phyloP scores from a whole-genome alignment of 345 rosid species.

The Angophora floribunda region DNA sequence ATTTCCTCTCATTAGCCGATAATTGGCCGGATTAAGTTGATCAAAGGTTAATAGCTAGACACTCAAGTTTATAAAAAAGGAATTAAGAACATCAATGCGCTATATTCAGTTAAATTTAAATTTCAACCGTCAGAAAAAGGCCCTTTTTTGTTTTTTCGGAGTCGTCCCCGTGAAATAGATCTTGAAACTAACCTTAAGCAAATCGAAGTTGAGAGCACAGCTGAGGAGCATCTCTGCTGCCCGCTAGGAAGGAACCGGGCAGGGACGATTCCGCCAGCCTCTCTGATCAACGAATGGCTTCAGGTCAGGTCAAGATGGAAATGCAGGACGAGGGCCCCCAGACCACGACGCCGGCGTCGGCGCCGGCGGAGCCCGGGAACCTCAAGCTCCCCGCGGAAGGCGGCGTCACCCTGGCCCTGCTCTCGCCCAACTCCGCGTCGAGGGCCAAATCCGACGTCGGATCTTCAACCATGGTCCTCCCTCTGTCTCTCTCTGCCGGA shows the following conservation, averaged over 20 bases:
- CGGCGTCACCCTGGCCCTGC: slow-evolving; percentile 12
- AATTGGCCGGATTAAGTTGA: not conserved
- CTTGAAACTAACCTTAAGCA: not conserved
- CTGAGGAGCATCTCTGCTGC: not conserved
- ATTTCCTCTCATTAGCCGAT: not conserved
- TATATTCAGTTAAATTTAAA: not conserved
- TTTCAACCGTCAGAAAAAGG: not conserved
- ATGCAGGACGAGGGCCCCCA: not conserved
- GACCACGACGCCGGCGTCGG: not conserved
- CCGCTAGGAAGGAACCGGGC: not conserved
- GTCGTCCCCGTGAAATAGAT: not conserved
- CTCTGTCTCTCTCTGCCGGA: not conserved
- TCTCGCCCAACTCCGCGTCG: not conserved
- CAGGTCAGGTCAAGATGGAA: slow-evolving; percentile 7
- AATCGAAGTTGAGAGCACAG: not conserved
- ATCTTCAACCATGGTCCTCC: not conserved
- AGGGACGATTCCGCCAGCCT: not conserved
- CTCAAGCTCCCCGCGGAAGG: not conserved
- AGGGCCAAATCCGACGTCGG: not conserved
- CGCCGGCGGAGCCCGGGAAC: not conserved
- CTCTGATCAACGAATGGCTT: not conserved
- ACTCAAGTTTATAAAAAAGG: not conserved
- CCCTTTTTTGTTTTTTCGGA: not conserved
- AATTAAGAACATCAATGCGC: not conserved
- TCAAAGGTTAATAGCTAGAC: not conserved